phyloP scores from a whole-genome alignment of 805 yeast genomes.

The Sugiyamaella floridensis region DNA sequence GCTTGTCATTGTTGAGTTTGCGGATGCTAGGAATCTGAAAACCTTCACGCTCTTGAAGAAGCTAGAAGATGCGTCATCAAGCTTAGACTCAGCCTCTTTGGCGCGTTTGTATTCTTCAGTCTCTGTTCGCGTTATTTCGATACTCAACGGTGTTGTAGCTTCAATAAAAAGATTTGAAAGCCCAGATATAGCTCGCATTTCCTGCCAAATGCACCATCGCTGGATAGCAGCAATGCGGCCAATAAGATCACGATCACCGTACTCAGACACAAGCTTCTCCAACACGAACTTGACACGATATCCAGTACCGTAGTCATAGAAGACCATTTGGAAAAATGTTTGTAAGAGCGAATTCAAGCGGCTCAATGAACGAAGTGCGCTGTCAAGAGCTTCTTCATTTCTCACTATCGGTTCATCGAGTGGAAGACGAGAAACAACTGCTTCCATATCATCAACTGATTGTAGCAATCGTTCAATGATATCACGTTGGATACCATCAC shows the following conservation, averaged over 20 bases:
- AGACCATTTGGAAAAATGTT: slow-evolving; percentile 19
- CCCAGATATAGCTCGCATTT: slow-evolving; percentile 13
- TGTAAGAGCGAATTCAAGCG: slow-evolving; percentile 13
- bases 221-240: slow-evolving; percentile 22
- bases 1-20: slow-evolving; percentile 10
- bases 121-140: slow-evolving; percentile 11
- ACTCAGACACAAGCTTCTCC: slow-evolving; percentile 8
- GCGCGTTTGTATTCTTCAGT: slow-evolving; percentile 13
- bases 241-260: slow-evolving; percentile 13
- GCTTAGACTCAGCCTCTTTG: slow-evolving; percentile 17
- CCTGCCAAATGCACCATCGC: slow-evolving; percentile 26
- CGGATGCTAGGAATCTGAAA: slow-evolving; percentile 13
- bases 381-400: slow-evolving; percentile 6
- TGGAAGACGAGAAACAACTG: slow-evolving; percentile 1
- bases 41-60: slow-evolving; percentile 14
- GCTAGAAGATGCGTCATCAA: slow-evolving; percentile 9
- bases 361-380: slow-evolving; percentile 8
- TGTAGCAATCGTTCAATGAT: slow-evolving; percentile 8
- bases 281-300: slow-evolving; percentile 19
- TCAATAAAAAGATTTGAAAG: slow-evolving; percentile 11
- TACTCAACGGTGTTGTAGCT: slow-evolving; percentile 16
- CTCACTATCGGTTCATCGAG: slow-evolving; percentile 1
- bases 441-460: slow-evolving; percentile 2
- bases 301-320: slow-evolving; percentile 22
- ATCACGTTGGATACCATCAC: slow-evolving; percentile 15